These are phyloP conservation scores for Pleurozium schreberi DNA, from an alignment of 225 moss, liverwort and hornwort genomes.

Conservation along the genomic window DNA sequence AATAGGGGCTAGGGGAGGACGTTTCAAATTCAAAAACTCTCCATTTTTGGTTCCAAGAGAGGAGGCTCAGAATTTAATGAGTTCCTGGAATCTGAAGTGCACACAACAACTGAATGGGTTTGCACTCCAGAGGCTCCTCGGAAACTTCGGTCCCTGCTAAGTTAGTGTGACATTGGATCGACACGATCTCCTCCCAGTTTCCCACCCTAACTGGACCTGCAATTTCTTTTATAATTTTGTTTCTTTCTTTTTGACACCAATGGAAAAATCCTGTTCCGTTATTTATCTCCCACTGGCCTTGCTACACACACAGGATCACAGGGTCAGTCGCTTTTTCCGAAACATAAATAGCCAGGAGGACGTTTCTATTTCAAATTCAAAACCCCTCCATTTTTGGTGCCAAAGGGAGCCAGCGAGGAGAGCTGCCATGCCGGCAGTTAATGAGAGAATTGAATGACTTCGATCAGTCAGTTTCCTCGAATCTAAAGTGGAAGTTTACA, in stretches of 20 bases:
- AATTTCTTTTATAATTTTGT: too few relatives aligned
- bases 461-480: too few relatives aligned
- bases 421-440: neutral
- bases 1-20: neutral
- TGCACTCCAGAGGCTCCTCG: too few relatives aligned
- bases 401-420: neutral
- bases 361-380: neutral
- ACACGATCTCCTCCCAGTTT: neutral
- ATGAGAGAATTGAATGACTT: too few relatives aligned
- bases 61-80: too few relatives aligned
- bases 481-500: neutral
- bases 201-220: neutral
- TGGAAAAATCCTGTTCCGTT: neutral
- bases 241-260: neutral
- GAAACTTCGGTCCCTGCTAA: neutral
- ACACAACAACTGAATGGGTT: too few relatives aligned
- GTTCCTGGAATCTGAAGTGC: too few relatives aligned
- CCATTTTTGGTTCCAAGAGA: neutral
- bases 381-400: neutral
- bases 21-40: neutral
- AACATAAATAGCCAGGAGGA: neutral
- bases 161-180: neutral
- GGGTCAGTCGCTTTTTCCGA: neutral
- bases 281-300: neutral
- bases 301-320: neutral